A percentile compares a stretch with the other conserved stretches of the same genome.
These are phyloP conservation scores for Rutstroemia sp. DNA, from an alignment of 2,329 filamentous ascomycete genomes.

Conservation along the genomic window DNA sequence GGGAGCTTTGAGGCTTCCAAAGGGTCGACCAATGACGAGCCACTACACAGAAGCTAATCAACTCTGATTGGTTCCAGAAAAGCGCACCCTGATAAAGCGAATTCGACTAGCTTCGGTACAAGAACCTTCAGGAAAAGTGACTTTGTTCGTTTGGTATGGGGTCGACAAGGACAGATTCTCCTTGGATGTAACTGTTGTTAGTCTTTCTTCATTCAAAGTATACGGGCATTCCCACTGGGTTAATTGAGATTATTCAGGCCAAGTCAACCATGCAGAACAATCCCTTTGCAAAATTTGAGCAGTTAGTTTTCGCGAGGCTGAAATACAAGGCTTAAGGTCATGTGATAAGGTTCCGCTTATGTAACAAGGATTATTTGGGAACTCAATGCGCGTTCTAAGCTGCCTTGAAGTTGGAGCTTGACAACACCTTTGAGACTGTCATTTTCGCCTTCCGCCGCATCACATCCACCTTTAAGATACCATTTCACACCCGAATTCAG, in stretches of 20 bases:
- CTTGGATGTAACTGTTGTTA: no score
- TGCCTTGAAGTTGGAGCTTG: slow-evolving; percentile 14
- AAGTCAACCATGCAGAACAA: no score
- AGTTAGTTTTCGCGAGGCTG: not conserved
- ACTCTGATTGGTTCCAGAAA: not conserved
- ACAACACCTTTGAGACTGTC: slow-evolving; percentile 9
- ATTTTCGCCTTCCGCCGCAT: not conserved
- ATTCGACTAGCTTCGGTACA: no score
- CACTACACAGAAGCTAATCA: not conserved
- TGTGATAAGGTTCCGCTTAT: not conserved
- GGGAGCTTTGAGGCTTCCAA: slow-evolving; percentile 1
- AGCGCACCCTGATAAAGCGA: not conserved
- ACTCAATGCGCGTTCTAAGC: slow-evolving; percentile 11
- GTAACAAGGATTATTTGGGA: not conserved
- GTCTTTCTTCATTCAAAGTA: no score
- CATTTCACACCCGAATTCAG: not conserved
- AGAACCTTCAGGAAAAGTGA: not conserved
- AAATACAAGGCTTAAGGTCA: slow-evolving; percentile 3
- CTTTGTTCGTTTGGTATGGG: not conserved
- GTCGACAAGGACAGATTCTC: no score
- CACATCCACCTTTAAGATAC: slow-evolving; percentile 1
- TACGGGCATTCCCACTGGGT: no score
- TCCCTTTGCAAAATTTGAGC: not conserved
- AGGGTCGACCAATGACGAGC: slow-evolving; percentile 7
- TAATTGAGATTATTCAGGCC: no score